Evolutionary conservation across 2,329 filamentous ascomycete genomes (phyloP).

Genomic region (Penicillium nordicum): DNA sequence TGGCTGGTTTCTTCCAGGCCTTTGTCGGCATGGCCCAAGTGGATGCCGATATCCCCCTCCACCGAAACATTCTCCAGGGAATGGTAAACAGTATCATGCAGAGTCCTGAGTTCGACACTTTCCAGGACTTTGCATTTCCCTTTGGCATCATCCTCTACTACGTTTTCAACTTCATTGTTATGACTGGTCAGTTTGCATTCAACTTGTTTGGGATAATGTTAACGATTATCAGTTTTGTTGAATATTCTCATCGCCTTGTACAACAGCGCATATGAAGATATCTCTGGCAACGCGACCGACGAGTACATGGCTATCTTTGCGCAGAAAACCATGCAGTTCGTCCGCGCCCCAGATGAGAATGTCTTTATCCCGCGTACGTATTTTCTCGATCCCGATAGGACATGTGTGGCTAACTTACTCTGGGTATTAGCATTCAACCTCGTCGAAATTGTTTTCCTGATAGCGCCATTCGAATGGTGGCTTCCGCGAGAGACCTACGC

Average conservation of each 20-base stretch:
- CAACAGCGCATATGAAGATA: constrained; percentile 93
- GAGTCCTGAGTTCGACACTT: constrained; percentile 82
- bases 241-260: constrained; percentile 97
- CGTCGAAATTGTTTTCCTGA: constrained; percentile 76
- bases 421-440: constrained; percentile 68
- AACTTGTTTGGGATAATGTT: constrained; percentile 9
- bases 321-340: constrained; percentile 94
- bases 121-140: constrained; percentile 85
- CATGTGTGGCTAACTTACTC: not conserved
- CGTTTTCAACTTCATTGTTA: constrained; percentile 94
- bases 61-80: constrained; percentile 47
- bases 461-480: constrained; percentile 93
- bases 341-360: constrained; percentile 94
- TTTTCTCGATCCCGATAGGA: not conserved
- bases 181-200: constrained; percentile 57
- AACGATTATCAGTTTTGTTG: constrained; percentile 59
- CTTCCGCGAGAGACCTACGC: constrained; percentile 71
- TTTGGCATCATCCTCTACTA: constrained; percentile 97
- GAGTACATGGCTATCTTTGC: constrained; percentile 92
- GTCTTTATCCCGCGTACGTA: constrained; percentile 79
- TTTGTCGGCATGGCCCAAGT: constrained; percentile 88
- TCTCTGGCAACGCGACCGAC: constrained; percentile 87
- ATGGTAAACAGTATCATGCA: constrained; percentile 88
- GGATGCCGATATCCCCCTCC: constrained; percentile 61
- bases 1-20: constrained; percentile 78